Conservation (phyloP, 192 early-diverging fungal species). For the Mortierella antarctica region DNA sequence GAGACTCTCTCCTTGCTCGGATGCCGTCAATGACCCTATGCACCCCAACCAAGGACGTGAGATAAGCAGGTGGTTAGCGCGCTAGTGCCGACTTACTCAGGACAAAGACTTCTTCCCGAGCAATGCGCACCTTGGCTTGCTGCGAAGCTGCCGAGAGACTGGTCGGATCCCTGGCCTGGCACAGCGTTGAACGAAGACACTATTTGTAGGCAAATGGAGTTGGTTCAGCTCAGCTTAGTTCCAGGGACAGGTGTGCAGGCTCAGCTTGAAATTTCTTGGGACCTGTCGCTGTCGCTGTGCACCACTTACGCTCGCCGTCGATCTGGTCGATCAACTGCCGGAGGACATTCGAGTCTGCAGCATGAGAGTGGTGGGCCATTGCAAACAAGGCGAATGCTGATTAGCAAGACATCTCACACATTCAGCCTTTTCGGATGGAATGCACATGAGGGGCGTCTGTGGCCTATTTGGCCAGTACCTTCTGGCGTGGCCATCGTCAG, state of each 20-base stretch:
- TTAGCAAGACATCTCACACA: not conserved
- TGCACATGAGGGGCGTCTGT: not conserved
- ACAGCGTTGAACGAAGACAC: constrained; percentile 21
- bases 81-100: not conserved
- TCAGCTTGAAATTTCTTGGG: not conserved
- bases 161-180: constrained; percentile 16
- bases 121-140: constrained; percentile 36
- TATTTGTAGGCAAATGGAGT: not conserved
- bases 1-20: constrained; percentile 6
- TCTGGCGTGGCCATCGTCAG: constrained; percentile 12
- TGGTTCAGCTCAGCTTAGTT: not conserved
- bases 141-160: constrained; percentile 9
- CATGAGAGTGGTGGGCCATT: not conserved
- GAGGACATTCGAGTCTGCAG: constrained; percentile 44
- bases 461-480: not conserved
- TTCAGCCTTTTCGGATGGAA: not conserved
- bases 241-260: not conserved
- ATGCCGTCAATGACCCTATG: constrained; percentile 13
- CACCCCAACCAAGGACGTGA: not conserved
- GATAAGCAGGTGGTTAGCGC: not conserved
- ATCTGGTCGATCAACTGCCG: constrained; percentile 48
- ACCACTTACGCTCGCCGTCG: constrained; percentile 40
- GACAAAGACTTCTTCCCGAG: too few relatives aligned
- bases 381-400: not conserved
- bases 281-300: not conserved